Evolutionary conservation across 2,329 filamentous ascomycete species (phyloP), one percentile per base, ranked within the genome.

Genomic region (Alternaria gansuensis): DNA sequence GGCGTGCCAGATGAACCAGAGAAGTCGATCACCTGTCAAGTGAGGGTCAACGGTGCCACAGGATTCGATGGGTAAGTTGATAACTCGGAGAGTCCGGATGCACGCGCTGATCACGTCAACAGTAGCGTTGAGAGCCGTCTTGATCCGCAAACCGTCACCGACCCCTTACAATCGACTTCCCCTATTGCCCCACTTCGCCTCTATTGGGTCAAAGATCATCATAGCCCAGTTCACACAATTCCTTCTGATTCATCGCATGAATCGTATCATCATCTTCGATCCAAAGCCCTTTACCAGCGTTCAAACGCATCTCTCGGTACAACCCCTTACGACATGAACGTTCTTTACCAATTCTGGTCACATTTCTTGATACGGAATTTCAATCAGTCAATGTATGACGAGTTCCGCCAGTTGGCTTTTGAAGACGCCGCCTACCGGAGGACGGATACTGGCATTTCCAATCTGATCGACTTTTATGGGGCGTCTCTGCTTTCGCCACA

Each of bases 341-440:
- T 87, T 58, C 83, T 91, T 29, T 92, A 92, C 79, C 84, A 87
- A 64, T 91, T 91, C 79, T 93, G 90, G 89, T 87, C 87, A 21
- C 85, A 89, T 74, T 91, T 90, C 72, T 82, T 93, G 63, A 84
- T 87, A 63, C 83, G 86, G 69, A 88, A 90, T 78, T 92, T 93
- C 83, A 90, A 93, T 76, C 82, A 83, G 58, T 82, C 81, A 72
- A 90, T 93, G 86, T 93, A 93, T 79, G 81, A 86, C 72, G 90
- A 93, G 75, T 92, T 93, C 79, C 86, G 87, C 64, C 80, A 81
- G 69, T 82, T 85, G 74, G 90, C 90, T 54, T 79, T 88, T 61
- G 86, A 88, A 72, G 90, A 93, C 77, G 81, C 83, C 54, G 75
- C 78, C 57, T 76, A 82, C 63, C 81, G 81, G 69, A 78, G 79